Evolutionary conservation across 306 rosid genomes (phyloP).

Genomic region (Ormosia emarginata): DNA sequence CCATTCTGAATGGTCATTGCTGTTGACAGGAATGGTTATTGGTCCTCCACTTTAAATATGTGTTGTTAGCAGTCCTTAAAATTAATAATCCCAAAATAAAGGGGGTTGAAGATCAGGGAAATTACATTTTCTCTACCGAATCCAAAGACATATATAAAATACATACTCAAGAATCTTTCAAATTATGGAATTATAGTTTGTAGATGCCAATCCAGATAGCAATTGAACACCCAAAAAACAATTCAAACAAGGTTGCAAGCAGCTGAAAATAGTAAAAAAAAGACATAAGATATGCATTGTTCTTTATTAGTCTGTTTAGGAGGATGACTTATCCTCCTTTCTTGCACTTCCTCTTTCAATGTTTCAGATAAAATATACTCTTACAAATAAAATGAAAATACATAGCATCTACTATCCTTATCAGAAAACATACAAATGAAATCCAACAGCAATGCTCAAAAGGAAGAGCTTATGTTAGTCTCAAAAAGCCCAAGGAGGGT

Average conservation of each 20-base stretch:
- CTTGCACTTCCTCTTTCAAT: background rate
- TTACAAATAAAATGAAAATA: background rate
- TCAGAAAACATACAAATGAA: conserved; percentile 2
- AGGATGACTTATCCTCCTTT: background rate
- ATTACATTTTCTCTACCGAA: background rate
- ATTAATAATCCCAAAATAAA: background rate
- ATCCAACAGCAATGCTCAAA: background rate
- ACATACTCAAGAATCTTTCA: background rate
- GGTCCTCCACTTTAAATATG: background rate
- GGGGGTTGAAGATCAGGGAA: background rate
- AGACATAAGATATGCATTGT: background rate
- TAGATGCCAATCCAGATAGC: conserved; percentile 16
- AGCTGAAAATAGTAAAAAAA: background rate
- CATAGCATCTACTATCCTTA: background rate
- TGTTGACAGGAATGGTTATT: background rate
- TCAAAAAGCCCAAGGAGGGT: background rate
- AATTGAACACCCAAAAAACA: background rate
- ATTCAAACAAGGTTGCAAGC: conserved; percentile 17
- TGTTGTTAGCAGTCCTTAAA: background rate
- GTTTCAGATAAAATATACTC: background rate
- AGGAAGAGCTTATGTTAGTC: background rate
- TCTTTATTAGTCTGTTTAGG: background rate
- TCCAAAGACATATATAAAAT: background rate
- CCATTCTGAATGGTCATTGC: background rate
- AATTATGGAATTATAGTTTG: background rate